Percentiles rank a stretch among this genome's conserved stretches.
These are phyloP conservation scores for Alternaria metachromatica DNA, from an alignment of 2,329 filamentous ascomycete genomes.

Conservation along the genomic window DNA sequence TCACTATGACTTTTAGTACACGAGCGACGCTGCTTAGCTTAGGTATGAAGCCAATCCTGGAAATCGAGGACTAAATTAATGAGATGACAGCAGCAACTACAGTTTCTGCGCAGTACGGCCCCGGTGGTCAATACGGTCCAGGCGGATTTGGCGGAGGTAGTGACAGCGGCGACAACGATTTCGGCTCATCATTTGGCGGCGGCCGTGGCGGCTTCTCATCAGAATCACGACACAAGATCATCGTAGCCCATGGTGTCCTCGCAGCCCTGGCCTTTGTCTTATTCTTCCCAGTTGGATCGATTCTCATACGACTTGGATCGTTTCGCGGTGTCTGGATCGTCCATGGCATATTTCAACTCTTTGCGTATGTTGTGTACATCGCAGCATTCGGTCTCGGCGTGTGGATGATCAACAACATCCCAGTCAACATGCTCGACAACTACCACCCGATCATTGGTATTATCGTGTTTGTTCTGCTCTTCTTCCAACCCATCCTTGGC, in stretches of 20 bases:
- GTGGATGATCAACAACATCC: slow-evolving; percentile 52
- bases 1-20: slow-evolving; percentile 14
- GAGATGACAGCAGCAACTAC: slow-evolving; percentile 8
- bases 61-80: slow-evolving; percentile 3
- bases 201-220: slow-evolving; percentile 2
- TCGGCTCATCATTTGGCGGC: slow-evolving; percentile 7
- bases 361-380: slow-evolving; percentile 57
- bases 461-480: slow-evolving; percentile 56
- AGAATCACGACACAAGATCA: slow-evolving; percentile 28
- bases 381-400: slow-evolving; percentile 60
- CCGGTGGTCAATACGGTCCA: slow-evolving; percentile 14
- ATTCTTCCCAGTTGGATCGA: slow-evolving; percentile 54
- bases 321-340: slow-evolving; percentile 52
- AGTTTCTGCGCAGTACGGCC: slow-evolving; percentile 23
- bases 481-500: slow-evolving; percentile 63
- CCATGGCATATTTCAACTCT: slow-evolving; percentile 55
- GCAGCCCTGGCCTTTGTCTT: slow-evolving; percentile 53
- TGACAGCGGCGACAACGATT: slow-evolving; percentile 4
- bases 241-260: slow-evolving; percentile 53
- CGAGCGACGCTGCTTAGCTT: slow-evolving; percentile 17
- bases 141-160: slow-evolving; percentile 9
- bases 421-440: slow-evolving; percentile 34
- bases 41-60: slow-evolving; percentile 9
- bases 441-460: slow-evolving; percentile 63
- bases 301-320: slow-evolving; percentile 50